Base-by-base conservation (phyloP, 768 basidiomycete species). In the Phaeolepiota aurea region DNA sequence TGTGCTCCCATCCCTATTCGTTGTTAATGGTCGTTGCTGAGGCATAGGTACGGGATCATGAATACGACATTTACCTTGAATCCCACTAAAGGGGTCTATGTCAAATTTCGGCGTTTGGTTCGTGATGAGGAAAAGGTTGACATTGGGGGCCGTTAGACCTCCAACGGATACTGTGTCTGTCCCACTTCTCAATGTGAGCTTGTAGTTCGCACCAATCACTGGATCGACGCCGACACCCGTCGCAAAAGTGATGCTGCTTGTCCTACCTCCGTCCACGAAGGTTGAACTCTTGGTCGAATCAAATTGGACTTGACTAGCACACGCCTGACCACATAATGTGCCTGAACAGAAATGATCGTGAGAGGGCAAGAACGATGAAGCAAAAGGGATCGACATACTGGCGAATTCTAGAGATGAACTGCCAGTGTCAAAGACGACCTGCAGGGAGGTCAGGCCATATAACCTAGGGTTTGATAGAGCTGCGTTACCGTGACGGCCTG, bases 361-460 rank as follows among this genome's bases (percentile, higher is more conserved):
- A 28, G 7, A 36, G 44, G 31, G 9, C 36, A 37, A 7, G 18
- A 30, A 20, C 11, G 14, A 3, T 12, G 20, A 12, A 14, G 25
- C 2, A 22, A 20, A 25, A 38, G 12, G 3, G 16, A 38, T 15
- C 25, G 22, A 52, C 69, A 41, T 47, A 69, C 72, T 71, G 2
- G 68, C 68, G 44, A 74, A 70, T 56, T 72, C 71, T 10, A 73
- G 61, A 9, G 62, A 61, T 5, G 54, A 52, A 44, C 71, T 74
- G 35, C 75, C 76, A 9, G 76, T 78, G 48, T 78, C 77, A 55
- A 78, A 78, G 10, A 78, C 72, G 36, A 77, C 75, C 62, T 65
- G 43, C 32, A 55, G 25, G 40, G 15, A 37, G 33, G 43, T 18
- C 5, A 32, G 33, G 18, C n/a, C n/a, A 32, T 42, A 37, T 13